A percentile compares a stretch with the other conserved stretches of the same genome.
phyloP scores from a whole-genome alignment of 495 filamentous ascomycete species.

The Penicillium pancosmium region DNA sequence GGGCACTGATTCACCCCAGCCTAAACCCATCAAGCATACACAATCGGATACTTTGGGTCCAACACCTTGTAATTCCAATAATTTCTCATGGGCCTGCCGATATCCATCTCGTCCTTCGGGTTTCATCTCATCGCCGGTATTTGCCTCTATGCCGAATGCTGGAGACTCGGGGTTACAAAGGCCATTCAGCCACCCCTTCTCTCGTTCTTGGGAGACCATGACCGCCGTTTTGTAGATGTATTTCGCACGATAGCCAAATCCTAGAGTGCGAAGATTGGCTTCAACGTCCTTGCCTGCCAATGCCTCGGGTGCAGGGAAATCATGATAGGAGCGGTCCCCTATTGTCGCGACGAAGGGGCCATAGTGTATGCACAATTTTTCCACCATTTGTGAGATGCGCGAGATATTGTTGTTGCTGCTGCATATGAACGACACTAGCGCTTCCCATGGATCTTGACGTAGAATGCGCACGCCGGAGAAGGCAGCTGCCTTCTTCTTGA shows the following conservation, averaged over 20 bases:
- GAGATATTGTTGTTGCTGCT: constrained; percentile 98
- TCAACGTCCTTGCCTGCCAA: constrained; percentile 74
- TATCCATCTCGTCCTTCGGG: constrained; percentile 70
- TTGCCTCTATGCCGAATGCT: constrained; percentile 49
- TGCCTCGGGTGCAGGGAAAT: constrained; percentile 78
- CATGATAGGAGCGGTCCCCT: constrained; percentile 73
- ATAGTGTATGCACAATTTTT: constrained; percentile 87
- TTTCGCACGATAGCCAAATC: constrained; percentile 93
- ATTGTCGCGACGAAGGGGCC: constrained; percentile 75
- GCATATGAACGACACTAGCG: constrained; percentile 92
- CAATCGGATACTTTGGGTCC: constrained; percentile 98
- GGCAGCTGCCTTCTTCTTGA: constrained; percentile 80
- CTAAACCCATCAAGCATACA: constrained; percentile 93
- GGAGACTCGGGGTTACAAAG: constrained; percentile 78
- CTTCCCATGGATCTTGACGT: constrained; percentile 94
- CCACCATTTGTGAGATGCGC: constrained; percentile 93
- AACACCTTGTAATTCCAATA: constrained; percentile 80
- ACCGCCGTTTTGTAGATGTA: constrained; percentile 85
- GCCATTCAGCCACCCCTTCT: constrained; percentile 72
- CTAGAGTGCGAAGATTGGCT: constrained; percentile 72
- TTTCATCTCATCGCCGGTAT: constrained; percentile 52
- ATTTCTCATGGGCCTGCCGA: constrained; percentile 75
- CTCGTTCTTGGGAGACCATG: constrained; percentile 66
- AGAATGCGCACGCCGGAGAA: constrained; percentile 95
- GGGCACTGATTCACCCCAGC: constrained; percentile 94